Evolutionary conservation across 192 early-diverging fungal genomes (phyloP).

Genomic region (Podochytrium sp.): DNA sequence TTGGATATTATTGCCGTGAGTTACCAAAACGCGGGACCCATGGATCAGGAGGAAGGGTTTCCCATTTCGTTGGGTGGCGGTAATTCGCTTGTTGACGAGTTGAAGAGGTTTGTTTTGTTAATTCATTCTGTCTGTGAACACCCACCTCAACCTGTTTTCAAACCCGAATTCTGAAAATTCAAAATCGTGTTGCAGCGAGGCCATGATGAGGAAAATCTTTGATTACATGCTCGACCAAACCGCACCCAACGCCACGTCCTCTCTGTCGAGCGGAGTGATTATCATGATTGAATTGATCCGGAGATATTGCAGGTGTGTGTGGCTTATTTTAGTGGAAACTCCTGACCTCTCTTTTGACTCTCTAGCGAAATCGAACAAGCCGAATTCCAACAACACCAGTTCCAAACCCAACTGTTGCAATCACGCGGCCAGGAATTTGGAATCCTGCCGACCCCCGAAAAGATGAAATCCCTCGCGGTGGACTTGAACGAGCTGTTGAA

Average conservation of each 20-base stretch:
- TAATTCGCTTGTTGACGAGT: conserved; percentile 54
- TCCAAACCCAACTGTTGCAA: conserved; percentile 44
- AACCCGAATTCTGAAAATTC: neutral
- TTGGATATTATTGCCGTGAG: conserved; percentile 83
- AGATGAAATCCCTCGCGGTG: conserved; percentile 58
- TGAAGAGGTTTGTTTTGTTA: conserved; percentile 44
- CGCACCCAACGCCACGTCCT: conserved; percentile 82
- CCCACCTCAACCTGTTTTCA: too few relatives aligned
- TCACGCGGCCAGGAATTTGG: conserved; percentile 17
- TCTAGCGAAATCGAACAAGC: conserved; percentile 64
- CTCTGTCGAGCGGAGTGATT: conserved; percentile 92
- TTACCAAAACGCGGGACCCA: conserved; percentile 44
- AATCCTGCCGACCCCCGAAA: conserved; percentile 50
- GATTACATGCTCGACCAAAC: conserved; percentile 83
- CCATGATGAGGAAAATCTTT: conserved; percentile 77
- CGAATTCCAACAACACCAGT: conserved; percentile 63
- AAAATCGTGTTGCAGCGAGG: conserved; percentile 57
- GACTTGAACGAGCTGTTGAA: conserved; percentile 91
- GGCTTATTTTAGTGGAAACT: neutral
- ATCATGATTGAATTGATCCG: conserved; percentile 98
- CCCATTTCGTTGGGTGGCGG: conserved; percentile 38
- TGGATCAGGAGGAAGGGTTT: conserved; percentile 22
- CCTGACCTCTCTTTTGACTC: neutral
- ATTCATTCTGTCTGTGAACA: neutral
- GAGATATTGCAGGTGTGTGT: conserved; percentile 84